Base-by-base conservation (phyloP, 108 stramenopile species). In the Skeletonema tropicum region DNA sequence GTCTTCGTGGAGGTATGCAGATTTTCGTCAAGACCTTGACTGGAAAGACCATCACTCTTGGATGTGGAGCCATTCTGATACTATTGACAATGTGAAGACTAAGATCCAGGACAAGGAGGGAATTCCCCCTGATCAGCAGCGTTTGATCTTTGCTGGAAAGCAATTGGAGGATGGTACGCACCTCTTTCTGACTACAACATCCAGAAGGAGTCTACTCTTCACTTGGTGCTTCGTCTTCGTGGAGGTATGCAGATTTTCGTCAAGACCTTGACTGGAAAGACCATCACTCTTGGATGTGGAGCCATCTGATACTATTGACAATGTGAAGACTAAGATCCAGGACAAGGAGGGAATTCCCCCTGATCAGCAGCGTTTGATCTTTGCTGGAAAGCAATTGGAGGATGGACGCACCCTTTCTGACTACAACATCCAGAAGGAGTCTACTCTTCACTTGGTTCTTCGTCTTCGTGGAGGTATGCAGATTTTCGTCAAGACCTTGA, bases 101-200 rank as follows among this genome's bases (percentile, higher is more conserved):
- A 94, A 90, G 88, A 94, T 96, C 70, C 94, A 96, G 80, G 94
- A 95, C 85, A 90, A 92, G 91, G 96, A 95, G 84, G 95, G 94
- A 58, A 96, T 96, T 75, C 95, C 95, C 29, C 92, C 95, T 35
- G 91, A 94, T 82, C 95, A 94, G 69, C 93, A 95, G 78, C 88
- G 94, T 65, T 65, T 97, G 61, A 92, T 97, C 71, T 93, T 97
- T 75, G 94, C 93, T 57, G 96, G 92, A 78, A 90, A 95, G 92
- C 94, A 92, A 70, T 83, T 97, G 36, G 95, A 96, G 86, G 92
- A 92, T n/a, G 62, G 90, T 90, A 64, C 90, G 91, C 64, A 95
- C 92, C 13, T 81, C 93, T 25, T 87, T 71, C 73, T n/a, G 95
- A 96, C 85, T 94, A 93, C 92, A 94, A 96, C 92, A 96, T 96